Evolutionary conservation across 2,329 filamentous ascomycete genomes (phyloP).

Genomic region (Parastagonospora nodorum): DNA sequence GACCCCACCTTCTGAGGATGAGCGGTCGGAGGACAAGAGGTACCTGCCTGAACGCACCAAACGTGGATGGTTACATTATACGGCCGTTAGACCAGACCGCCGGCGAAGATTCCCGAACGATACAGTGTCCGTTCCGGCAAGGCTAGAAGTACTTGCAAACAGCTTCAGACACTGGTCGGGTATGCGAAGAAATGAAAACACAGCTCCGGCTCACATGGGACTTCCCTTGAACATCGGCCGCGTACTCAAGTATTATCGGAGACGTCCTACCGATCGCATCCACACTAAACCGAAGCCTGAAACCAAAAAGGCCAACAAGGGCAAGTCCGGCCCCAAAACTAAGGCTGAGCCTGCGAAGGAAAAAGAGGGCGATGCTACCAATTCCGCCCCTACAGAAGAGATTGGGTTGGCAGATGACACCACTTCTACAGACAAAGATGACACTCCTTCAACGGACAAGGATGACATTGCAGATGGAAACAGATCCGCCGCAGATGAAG

Average conservation of each 20-base stretch:
- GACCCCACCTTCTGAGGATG: neutral
- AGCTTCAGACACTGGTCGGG: conserved; percentile 19
- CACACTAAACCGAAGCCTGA: neutral
- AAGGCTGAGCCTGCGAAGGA: too few species aligned
- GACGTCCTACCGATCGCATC: neutral
- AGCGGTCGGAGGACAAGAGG: neutral
- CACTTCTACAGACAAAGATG: too few species aligned
- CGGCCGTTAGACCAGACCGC: neutral
- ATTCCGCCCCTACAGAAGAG: too few species aligned
- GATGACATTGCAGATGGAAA: too few species aligned
- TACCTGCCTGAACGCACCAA: neutral
- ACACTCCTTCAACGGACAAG: too few species aligned
- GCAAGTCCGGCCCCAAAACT: too few species aligned
- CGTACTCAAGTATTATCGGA: neutral
- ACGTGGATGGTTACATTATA: conserved; percentile 1
- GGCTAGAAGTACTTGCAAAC: conserved; percentile 18
- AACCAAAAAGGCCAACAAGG: too few species aligned
- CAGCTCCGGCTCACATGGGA: conserved; percentile 10
- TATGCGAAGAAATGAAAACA: conserved; percentile 8
- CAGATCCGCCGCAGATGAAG: too few species aligned
- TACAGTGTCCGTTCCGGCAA: conserved; percentile 11
- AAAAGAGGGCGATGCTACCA: too few species aligned
- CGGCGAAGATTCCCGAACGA: conserved; percentile 1
- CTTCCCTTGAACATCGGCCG: conserved; percentile 19
- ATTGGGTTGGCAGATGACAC: too few species aligned